phyloP scores from a whole-genome alignment of 2,329 filamentous ascomycete genomes.

The Neonectria ditissima region DNA sequence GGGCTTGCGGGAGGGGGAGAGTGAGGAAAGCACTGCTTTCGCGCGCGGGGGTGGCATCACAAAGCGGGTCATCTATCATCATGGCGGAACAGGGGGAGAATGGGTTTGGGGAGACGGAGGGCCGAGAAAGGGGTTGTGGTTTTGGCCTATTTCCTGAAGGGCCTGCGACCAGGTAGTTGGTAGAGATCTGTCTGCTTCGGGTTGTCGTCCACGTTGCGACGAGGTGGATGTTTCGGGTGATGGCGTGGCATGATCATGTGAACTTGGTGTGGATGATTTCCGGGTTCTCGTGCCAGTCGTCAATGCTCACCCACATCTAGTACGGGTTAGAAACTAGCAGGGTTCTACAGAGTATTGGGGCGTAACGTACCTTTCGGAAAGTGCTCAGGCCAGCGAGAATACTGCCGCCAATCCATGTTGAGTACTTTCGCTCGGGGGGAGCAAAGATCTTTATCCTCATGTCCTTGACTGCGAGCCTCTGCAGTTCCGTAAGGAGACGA shows the following conservation, averaged over 20 bases:
- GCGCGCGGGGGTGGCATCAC: constrained; percentile 16
- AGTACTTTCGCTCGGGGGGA: constrained; percentile 97
- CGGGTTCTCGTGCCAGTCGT: constrained; percentile 99
- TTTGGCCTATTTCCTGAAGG: constrained; percentile 29
- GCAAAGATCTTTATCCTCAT: constrained; percentile 99
- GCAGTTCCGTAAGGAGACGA: constrained; percentile 89
- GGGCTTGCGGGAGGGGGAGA: not conserved
- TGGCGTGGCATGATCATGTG: constrained; percentile 65
- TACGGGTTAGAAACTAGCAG: constrained; percentile 32
- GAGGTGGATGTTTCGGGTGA: constrained; percentile 24
- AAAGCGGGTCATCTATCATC: constrained; percentile 29
- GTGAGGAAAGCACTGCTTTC: constrained; percentile 5
- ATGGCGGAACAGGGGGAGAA: constrained; percentile 14
- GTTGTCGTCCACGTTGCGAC: constrained; percentile 27
- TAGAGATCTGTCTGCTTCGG: constrained; percentile 21
- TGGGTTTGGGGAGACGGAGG: constrained; percentile 22
- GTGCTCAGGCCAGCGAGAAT: constrained; percentile 97
- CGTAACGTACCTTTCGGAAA: constrained; percentile 86
- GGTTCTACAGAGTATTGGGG: not conserved
- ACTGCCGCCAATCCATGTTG: constrained; percentile 98
- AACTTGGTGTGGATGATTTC: constrained; percentile 99
- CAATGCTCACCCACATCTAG: constrained; percentile 99
- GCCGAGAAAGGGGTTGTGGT: constrained; percentile 22
- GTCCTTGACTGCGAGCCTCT: constrained; percentile 94
- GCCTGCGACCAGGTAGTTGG: constrained; percentile 16